Percentiles rank a stretch among this genome's conserved stretches.
Conservation (phyloP, 2,329 filamentous ascomycete species). For the Botryotinia narcissicola region DNA sequence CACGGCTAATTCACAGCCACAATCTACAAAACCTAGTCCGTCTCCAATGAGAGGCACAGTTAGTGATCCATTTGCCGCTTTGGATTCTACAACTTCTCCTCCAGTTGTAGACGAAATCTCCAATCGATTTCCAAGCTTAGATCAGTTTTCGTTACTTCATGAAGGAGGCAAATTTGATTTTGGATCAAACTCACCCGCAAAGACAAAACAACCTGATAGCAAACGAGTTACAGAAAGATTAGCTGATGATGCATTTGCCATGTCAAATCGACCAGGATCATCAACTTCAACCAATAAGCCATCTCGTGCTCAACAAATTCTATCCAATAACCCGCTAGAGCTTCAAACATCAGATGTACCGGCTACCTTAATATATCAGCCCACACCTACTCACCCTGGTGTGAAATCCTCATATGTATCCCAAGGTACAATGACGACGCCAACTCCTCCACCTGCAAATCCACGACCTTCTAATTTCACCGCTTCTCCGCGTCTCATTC, state of each 20-base stretch:
- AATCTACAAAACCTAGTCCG: conserved; percentile 55
- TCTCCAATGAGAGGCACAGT: conserved; percentile 68
- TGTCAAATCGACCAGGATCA: conserved; percentile 24
- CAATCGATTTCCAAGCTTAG: conserved; percentile 80
- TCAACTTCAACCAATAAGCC: conserved; percentile 27
- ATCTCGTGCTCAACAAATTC: conserved; percentile 59
- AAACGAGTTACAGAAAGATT: conserved; percentile 72
- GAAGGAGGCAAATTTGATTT: conserved; percentile 87
- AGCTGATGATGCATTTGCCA: conserved; percentile 78
- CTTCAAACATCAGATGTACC: conserved; percentile 50
- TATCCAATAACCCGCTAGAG: conserved; percentile 58
- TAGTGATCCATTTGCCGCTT: conserved; percentile 84
- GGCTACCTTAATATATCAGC: conserved; percentile 36
- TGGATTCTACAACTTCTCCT: conserved; percentile 65
- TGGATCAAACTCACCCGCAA: conserved; percentile 53
- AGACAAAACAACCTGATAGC: conserved; percentile 52
- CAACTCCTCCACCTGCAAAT: conserved; percentile 44
- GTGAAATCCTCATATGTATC: conserved; percentile 48
- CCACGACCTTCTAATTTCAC: conserved; percentile 30
- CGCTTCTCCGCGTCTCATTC: conserved; percentile 29
- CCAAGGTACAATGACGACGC: conserved; percentile 77
- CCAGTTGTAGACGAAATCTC: conserved; percentile 75
- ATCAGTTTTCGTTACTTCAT: conserved; percentile 88
- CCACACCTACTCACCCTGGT: conserved; percentile 39
- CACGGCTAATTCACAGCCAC: conserved; percentile 48